These are phyloP conservation scores for Diaporthe humulicola DNA, from an alignment of 2,329 filamentous ascomycete species.

Conservation along the genomic window DNA sequence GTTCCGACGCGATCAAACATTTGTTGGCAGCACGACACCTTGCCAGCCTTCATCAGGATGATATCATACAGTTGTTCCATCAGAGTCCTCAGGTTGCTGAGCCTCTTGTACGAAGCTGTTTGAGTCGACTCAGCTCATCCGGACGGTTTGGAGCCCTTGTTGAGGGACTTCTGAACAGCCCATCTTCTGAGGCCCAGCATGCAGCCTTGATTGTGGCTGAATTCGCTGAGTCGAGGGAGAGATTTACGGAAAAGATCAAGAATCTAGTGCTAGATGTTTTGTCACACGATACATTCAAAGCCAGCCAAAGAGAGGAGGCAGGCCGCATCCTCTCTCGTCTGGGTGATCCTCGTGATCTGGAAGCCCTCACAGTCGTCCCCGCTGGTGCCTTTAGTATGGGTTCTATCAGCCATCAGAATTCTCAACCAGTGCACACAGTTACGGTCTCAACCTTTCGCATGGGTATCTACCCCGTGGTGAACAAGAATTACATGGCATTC, in stretches of 20 bases:
- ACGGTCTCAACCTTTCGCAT: background rate
- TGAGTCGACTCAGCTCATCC: background rate
- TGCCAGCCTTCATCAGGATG: background rate
- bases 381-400: background rate
- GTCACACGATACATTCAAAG: background rate
- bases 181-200: background rate
- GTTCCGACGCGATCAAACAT: background rate
- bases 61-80: background rate
- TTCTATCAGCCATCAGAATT: background rate
- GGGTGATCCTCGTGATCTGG: background rate
- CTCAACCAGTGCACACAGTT: background rate
- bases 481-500: background rate
- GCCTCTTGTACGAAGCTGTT: background rate
- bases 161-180: background rate
- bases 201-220: background rate
- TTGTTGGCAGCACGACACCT: background rate
- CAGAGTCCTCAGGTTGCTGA: background rate
- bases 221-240: background rate
- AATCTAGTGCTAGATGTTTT: background rate
- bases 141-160: background rate
- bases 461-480: background rate
- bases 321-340: background rate
- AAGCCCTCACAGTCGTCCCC: background rate
- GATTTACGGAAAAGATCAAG: background rate
- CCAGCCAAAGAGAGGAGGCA: background rate